Percentiles rank a stretch among this genome's conserved stretches.
Evolutionary conservation across 768 basidiomycete species (phyloP).

Genomic region (Pulveroboletus ravenelii): DNA sequence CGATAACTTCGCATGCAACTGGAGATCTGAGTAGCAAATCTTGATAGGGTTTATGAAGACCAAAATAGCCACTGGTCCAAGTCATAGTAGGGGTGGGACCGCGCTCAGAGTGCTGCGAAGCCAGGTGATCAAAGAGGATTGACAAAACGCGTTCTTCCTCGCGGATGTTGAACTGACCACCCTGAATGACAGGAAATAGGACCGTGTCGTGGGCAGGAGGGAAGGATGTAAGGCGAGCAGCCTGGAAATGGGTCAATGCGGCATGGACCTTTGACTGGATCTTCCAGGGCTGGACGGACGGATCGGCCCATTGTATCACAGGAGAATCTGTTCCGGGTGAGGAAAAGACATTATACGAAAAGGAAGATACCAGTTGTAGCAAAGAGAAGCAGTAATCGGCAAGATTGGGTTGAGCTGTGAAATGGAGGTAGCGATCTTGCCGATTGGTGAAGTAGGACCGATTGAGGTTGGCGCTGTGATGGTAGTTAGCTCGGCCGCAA

Average conservation of each 20-base stretch:
- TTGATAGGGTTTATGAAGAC: constrained; percentile 77
- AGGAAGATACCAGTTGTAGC: constrained; percentile 58
- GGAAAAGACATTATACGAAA: constrained; percentile 54
- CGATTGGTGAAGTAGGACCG: constrained; percentile 91
- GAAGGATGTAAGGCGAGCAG: constrained; percentile 26
- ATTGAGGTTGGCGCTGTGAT: constrained; percentile 82
- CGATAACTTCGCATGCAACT: constrained; percentile 67
- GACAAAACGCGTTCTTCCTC: constrained; percentile 73
- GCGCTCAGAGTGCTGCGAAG: constrained; percentile 7
- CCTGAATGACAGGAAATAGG: constrained; percentile 83
- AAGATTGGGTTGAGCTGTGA: constrained; percentile 54
- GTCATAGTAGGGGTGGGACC: constrained; percentile 51
- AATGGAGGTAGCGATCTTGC: constrained; percentile 89
- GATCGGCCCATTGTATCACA: constrained; percentile 62
- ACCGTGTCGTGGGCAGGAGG: constrained; percentile 37
- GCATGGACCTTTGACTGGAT: constrained; percentile 58
- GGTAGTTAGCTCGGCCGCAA: constrained; percentile 1
- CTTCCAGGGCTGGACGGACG: constrained; percentile 59
- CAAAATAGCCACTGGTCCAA: constrained; percentile 95
- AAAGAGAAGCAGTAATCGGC: constrained; percentile 85
- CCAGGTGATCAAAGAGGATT: constrained; percentile 53
- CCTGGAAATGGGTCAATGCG: constrained; percentile 59
- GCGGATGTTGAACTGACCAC: constrained; percentile 78
- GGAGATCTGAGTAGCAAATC: constrained; percentile 57
- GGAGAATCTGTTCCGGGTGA: constrained; percentile 42